Conservation (phyloP, 1,284 basidiomycete genomes). For the Trametes hirsuta region DNA sequence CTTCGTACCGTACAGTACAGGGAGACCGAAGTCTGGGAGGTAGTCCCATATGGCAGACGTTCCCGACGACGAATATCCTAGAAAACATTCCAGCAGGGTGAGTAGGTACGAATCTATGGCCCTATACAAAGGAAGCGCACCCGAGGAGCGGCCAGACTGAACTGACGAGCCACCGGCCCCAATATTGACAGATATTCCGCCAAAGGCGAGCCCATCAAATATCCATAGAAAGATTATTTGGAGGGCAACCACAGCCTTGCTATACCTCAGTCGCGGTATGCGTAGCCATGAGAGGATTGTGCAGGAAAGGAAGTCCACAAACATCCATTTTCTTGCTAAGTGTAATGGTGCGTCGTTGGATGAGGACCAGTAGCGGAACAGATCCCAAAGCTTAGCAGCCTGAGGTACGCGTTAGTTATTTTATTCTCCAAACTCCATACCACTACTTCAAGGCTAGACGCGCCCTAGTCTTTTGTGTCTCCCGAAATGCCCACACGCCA, state of each 20-base stretch:
- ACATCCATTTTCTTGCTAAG: conserved; percentile 68
- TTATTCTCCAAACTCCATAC: not conserved
- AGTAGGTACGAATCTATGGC: not conserved
- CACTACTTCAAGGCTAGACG: no score
- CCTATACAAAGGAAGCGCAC: not conserved
- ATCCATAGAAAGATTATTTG: conserved; percentile 63
- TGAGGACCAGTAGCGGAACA: conserved; percentile 54
- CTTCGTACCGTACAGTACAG: conserved; percentile 46
- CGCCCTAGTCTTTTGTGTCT: no score
- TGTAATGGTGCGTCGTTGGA: conserved; percentile 35
- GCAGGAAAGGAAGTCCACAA: conserved; percentile 68
- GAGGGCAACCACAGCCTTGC: conserved; percentile 59
- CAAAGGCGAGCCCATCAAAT: conserved; percentile 73
- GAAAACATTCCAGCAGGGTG: not conserved
- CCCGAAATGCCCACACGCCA: not conserved
- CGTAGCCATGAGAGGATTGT: conserved; percentile 64
- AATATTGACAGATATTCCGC: conserved; percentile 48
- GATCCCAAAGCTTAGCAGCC: conserved; percentile 71
- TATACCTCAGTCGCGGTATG: conserved; percentile 79
- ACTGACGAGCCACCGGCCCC: conserved; percentile 4
- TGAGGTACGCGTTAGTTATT: conserved; percentile 29
- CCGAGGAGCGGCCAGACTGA: conserved; percentile 11
- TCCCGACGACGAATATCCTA: not conserved
- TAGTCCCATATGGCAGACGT: conserved; percentile 40
- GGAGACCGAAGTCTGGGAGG: conserved; percentile 52